Base-by-base conservation (phyloP, 352 stramenopile genomes). In the Pythium vanterpoolii region DNA sequence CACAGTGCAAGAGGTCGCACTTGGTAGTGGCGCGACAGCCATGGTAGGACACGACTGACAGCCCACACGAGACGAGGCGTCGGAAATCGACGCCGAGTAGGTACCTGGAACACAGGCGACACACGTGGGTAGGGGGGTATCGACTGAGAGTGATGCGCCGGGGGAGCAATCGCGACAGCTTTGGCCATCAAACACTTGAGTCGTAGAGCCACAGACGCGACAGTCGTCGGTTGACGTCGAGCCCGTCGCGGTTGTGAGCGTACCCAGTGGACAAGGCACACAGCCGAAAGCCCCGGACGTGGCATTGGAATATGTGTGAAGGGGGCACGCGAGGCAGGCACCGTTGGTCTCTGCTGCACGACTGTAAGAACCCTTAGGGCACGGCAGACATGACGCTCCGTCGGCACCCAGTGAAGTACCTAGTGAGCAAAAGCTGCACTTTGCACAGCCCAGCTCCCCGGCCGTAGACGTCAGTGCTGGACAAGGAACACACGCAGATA, bases 41-140 rank as follows among this genome's bases (percentile, higher is more conserved):
- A 87, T 86, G 6, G 71, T 68, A 4, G 73, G 56, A 42, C 79
- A 89, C 11, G 34, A 55, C n/a, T 50, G 16, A 14, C 79, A 89
- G 10, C 63, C 68, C 11, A 67, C 51, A n/a, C 60, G 64, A 16
- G 30, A 24, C 0, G 56, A 48, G n/a, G 50, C 55, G 2, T 66
- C 31, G 3, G 26, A 23, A 2, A 31, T 33, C 10, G 30, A 54
- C 7, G 68, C 59, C 16, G 64, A 65, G 45, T 74, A 87, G n/a
- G 65, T 83, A 1, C 79, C 77, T 53, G 74, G 59, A 19, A 56
- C 21, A 43, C 81, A 91, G 16, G 30, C n/a, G 0, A 65, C 34
- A 24, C 58, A 72, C 1, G 3, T 42, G n/a, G 38, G 56, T 10
- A 55, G 19, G 13, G n/a, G n/a, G n/a, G 14, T 39, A 2, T 4